Evolutionary conservation across 805 yeast species (phyloP).

Genomic region (Wickerhamomyces bisporus): DNA sequence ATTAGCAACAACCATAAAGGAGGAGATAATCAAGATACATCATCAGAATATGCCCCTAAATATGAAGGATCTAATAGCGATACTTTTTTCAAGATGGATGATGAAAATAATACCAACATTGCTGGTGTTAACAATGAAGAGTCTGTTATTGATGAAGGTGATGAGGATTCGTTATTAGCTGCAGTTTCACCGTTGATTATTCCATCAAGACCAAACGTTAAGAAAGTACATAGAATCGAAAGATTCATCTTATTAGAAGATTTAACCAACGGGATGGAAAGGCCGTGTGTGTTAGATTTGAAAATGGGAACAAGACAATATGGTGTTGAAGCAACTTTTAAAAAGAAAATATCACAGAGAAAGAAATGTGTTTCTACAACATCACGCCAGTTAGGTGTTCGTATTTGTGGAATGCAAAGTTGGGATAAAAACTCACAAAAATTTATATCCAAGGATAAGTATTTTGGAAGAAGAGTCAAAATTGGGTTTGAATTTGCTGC

Average conservation of each 20-base stretch:
- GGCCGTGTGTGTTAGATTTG: constrained; percentile 89
- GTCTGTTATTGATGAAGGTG: constrained; percentile 4
- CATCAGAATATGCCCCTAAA: background rate
- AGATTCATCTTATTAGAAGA: constrained; percentile 87
- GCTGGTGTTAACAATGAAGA: background rate
- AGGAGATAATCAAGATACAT: background rate
- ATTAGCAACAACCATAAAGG: constrained; percentile 5
- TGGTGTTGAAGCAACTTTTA: constrained; percentile 80
- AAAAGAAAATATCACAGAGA: constrained; percentile 75
- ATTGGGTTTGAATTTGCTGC: constrained; percentile 75
- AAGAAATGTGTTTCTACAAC: constrained; percentile 80
- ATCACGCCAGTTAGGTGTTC: constrained; percentile 74
- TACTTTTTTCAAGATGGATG: constrained; percentile 42
- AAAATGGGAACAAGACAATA: constrained; percentile 99
- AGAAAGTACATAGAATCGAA: constrained; percentile 56
- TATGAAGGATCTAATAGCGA: constrained; percentile 22
- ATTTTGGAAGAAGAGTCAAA: constrained; percentile 76
- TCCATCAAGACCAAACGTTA: constrained; percentile 20
- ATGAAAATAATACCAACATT: constrained; percentile 32
- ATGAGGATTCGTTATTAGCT: constrained; percentile 13
- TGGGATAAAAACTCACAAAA: constrained; percentile 46
- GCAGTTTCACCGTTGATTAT: constrained; percentile 17
- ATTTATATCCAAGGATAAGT: constrained; percentile 77
- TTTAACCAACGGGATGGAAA: constrained; percentile 71
- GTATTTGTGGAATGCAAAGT: constrained; percentile 93